phyloP scores from a whole-genome alignment of 768 basidiomycete genomes.

The Lactarius tabidus region DNA sequence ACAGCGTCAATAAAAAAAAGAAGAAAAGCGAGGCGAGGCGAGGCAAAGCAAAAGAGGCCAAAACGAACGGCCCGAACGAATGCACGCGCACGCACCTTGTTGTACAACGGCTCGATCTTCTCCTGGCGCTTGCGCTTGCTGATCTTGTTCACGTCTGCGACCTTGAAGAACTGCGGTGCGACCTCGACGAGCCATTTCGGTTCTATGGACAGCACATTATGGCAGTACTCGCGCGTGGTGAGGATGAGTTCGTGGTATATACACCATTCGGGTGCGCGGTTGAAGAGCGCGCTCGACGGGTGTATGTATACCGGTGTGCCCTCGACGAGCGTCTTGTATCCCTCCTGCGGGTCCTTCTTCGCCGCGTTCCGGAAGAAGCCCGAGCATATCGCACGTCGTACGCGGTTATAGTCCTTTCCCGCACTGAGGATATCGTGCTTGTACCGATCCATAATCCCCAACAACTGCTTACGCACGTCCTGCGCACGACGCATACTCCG shows the following conservation, averaged over 20 bases:
- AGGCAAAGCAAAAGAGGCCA: too few relatives aligned
- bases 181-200: conserved; percentile 99
- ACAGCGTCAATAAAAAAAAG: not conserved
- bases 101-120: conserved; percentile 94
- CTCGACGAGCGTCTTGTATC: conserved; percentile 96
- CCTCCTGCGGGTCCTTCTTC: conserved; percentile 97
- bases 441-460: conserved; percentile 99
- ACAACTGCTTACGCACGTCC: conserved; percentile 94
- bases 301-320: conserved; percentile 99
- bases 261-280: conserved; percentile 93
- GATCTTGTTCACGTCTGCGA: conserved; percentile 96
- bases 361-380: conserved; percentile 98
- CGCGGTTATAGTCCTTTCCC: conserved; percentile 87
- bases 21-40: not conserved
- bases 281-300: conserved; percentile 94
- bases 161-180: conserved; percentile 98
- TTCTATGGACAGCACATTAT: conserved; percentile 92
- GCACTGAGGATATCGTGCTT: conserved; percentile 96
- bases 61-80: not conserved
- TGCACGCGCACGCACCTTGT: conserved; percentile 52
- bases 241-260: conserved; percentile 95
- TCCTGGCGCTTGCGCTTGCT: conserved; percentile 94
- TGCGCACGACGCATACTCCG: conserved; percentile 96
- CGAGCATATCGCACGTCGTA: conserved; percentile 93
- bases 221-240: conserved; percentile 93